phyloP scores from a whole-genome alignment of 495 filamentous ascomycete species.

The Barbatosphaeria neglecta region DNA sequence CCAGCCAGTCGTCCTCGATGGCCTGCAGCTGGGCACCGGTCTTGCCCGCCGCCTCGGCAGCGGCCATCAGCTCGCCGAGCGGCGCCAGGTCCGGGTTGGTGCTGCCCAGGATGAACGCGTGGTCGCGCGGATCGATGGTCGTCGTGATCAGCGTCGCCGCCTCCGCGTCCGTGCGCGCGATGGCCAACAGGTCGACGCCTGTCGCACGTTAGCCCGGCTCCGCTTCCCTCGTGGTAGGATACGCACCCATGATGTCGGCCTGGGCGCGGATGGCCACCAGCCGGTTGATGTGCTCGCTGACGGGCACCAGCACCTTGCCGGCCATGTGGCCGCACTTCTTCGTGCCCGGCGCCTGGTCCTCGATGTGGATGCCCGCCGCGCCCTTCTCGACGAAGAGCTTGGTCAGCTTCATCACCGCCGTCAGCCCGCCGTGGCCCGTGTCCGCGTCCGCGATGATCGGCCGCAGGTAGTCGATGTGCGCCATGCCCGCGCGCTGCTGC shows the following conservation, averaged over 20 bases:
- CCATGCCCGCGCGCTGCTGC: conserved; percentile 56
- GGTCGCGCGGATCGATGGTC: conserved; percentile 89
- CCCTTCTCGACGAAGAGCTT: conserved; percentile 96
- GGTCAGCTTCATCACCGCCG: conserved; percentile 97
- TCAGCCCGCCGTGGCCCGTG: conserved; percentile 93
- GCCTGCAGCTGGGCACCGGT: conserved; percentile 69
- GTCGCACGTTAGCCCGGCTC: background rate
- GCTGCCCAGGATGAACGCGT: conserved; percentile 79
- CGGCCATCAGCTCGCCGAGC: conserved; percentile 81
- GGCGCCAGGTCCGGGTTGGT: conserved; percentile 80
- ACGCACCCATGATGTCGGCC: conserved; percentile 92
- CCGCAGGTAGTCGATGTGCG: conserved; percentile 85
- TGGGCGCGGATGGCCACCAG: conserved; percentile 94
- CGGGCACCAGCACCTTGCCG: conserved; percentile 94
- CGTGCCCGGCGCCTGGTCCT: conserved; percentile 95
- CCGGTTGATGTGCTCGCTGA: conserved; percentile 96
- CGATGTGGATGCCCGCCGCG: conserved; percentile 95
- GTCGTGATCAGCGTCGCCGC: conserved; percentile 95
- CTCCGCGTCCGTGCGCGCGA: conserved; percentile 94
- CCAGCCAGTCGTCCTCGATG: conserved; percentile 82
- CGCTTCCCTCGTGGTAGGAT: conserved; percentile 8
- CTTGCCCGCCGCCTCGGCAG: conserved; percentile 76
- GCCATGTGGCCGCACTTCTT: conserved; percentile 99
- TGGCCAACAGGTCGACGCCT: conserved; percentile 73
- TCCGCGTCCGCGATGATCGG: conserved; percentile 97